phyloP scores from a whole-genome alignment of 2,329 filamentous ascomycete genomes.

The Exophiala spinifera region DNA sequence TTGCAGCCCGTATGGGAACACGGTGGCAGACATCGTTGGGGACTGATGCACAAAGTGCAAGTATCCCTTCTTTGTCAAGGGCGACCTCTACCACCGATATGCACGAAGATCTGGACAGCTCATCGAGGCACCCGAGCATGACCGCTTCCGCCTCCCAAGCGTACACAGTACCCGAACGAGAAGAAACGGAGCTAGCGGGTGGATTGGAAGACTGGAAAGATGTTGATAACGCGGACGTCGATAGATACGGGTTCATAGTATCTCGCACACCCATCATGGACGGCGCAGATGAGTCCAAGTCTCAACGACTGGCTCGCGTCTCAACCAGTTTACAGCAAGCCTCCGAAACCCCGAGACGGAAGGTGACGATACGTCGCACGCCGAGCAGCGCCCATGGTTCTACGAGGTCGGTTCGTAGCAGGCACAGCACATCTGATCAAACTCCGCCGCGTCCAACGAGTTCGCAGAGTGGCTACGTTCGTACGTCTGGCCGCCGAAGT shows the following conservation, averaged over 20 bases:
- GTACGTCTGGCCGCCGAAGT: conserved; percentile 40
- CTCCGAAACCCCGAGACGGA: conserved; percentile 54
- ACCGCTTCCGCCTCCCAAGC: conserved; percentile 10
- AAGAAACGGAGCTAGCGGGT: conserved; percentile 58
- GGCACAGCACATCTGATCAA: conserved; percentile 34
- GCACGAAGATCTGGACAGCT: conserved; percentile 14
- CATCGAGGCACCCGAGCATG: conserved; percentile 11
- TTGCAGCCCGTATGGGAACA: conserved; percentile 38
- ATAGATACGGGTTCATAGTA: conserved; percentile 63
- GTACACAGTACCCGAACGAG: conserved; percentile 35
- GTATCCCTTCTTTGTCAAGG: conserved; percentile 30
- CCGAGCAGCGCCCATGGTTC: conserved; percentile 46
- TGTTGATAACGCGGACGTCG: conserved; percentile 57
- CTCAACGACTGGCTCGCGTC: conserved; percentile 54
- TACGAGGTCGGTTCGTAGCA: conserved; percentile 38
- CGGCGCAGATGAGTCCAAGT: conserved; percentile 27
- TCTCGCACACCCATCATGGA: conserved; percentile 28
- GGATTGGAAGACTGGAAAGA: conserved; percentile 65
- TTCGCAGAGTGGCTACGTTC: conserved; percentile 41
- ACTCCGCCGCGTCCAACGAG: conserved; percentile 31
- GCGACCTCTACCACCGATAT: conserved; percentile 31
- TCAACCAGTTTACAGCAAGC: conserved; percentile 58
- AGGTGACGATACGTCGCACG: conserved; percentile 50
- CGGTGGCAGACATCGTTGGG: conserved; percentile 39
- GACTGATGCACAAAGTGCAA: conserved; percentile 32